Evolutionary conservation across 768 basidiomycete genomes (phyloP).

Genomic region (Epithele typhae): DNA sequence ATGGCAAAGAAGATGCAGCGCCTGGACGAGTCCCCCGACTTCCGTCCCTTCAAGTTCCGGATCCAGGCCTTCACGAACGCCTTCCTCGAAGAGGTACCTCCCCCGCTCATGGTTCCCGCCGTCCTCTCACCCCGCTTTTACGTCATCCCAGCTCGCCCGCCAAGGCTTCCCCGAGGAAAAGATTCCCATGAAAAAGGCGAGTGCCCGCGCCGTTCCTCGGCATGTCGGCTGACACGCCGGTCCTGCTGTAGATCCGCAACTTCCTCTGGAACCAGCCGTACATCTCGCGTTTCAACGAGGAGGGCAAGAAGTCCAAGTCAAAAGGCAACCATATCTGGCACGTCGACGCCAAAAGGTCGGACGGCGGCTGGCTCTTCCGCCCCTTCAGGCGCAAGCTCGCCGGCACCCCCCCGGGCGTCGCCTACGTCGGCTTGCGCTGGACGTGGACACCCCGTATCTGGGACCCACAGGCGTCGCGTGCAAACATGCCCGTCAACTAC

Average conservation of each 20-base stretch:
- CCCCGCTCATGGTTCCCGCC: not conserved
- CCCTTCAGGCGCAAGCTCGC: constrained; percentile 87
- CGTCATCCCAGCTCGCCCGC: constrained; percentile 55
- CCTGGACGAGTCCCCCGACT: constrained; percentile 93
- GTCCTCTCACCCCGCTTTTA: too few relatives aligned
- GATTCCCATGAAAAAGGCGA: constrained; percentile 94
- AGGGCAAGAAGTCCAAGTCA: constrained; percentile 98
- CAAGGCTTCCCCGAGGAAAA: constrained; percentile 92
- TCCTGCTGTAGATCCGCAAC: constrained; percentile 63
- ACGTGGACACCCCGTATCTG: constrained; percentile 91
- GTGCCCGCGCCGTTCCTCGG: constrained; percentile 15
- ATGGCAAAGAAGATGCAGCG: constrained; percentile 99
- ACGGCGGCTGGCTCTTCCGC: constrained; percentile 82
- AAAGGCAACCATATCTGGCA: constrained; percentile 99
- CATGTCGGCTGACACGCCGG: constrained; percentile 8
- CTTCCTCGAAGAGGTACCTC: constrained; percentile 82
- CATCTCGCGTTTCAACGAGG: constrained; percentile 97
- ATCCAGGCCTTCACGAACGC: constrained; percentile 97
- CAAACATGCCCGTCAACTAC: constrained; percentile 75
- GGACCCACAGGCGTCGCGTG: constrained; percentile 90
- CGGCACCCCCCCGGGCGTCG: constrained; percentile 75
- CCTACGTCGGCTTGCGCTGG: constrained; percentile 79
- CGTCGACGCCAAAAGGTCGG: constrained; percentile 87
- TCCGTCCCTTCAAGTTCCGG: constrained; percentile 97
- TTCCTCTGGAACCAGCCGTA: constrained; percentile 94